phyloP scores from a whole-genome alignment of 2,329 filamentous ascomycete genomes.

The Talaromyces amestolkiae region DNA sequence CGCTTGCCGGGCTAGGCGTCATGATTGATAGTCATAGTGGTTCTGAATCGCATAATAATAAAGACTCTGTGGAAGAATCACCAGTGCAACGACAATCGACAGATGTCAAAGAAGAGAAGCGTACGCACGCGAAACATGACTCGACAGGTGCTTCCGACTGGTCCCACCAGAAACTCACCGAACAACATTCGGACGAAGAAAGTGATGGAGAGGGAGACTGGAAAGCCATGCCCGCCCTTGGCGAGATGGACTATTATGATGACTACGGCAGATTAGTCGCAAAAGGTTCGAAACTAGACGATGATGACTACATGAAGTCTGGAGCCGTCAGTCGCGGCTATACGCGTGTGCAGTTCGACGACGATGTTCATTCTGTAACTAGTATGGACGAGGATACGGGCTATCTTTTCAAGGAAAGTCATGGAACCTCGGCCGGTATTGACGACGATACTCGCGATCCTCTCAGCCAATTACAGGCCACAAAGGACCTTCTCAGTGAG shows the following conservation, averaged over 20 bases:
- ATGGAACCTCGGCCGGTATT: conserved; percentile 59
- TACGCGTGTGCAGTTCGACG: conserved; percentile 89
- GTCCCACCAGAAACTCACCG: conserved; percentile 78
- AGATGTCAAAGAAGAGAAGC: conserved; percentile 18
- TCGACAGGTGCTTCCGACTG: conserved; percentile 66
- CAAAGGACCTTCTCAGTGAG: conserved; percentile 91
- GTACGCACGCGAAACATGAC: conserved; percentile 26
- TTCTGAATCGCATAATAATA: not conserved
- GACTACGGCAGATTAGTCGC: conserved; percentile 87
- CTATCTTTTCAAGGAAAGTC: conserved; percentile 81
- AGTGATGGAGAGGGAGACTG: conserved; percentile 68
- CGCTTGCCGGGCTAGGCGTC: conserved; percentile 12
- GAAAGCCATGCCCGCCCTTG: conserved; percentile 93
- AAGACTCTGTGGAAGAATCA: not conserved
- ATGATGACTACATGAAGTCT: conserved; percentile 72
- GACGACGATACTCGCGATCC: conserved; percentile 82
- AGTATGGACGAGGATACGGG: conserved; percentile 97
- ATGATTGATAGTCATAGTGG: conserved; percentile 1
- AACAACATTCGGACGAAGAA: conserved; percentile 47
- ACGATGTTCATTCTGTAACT: conserved; percentile 88
- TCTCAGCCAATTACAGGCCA: conserved; percentile 87
- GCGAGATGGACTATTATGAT: conserved; percentile 91
- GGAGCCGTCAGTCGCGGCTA: conserved; percentile 94
- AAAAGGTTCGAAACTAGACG: conserved; percentile 67
- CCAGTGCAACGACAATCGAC: conserved; percentile 16